Evolutionary conservation across 768 basidiomycete genomes (phyloP), one percentile per base, ranked within the genome.

Genomic region (Russula lepida): DNA sequence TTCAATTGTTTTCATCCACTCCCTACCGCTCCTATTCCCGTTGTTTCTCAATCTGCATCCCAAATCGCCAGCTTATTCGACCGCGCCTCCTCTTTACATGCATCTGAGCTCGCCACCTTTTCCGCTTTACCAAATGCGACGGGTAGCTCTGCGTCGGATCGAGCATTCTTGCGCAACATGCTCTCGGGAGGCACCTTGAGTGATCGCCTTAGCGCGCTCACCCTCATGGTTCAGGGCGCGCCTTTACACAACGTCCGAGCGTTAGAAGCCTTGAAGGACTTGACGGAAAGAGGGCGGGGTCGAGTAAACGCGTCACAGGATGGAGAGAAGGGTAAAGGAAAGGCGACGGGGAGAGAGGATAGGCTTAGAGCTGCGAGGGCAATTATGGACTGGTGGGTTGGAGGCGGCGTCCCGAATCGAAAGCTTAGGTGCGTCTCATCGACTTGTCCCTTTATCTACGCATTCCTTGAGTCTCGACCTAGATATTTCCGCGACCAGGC

Each of bases 321-420:
- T n/a, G n/a, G n/a, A n/a, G n/a, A n/a, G n/a, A 66, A 60, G 33
- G 56, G 53, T 9, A 55, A 56, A 41, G 54, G 28, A 2, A 57
- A 33, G 28, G 41, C 56, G 23, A 23, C 55, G 3, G 91, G 92
- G 3, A 80, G 95, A n/a, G 94, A 94, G 54, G 95, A 98, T 75
- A 85, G 89, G 66, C 71, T 97, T 47, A 93, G 95, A 65, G 94
- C 95, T 3, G 70, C 95, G 57, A 79, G 95, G 46, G 95, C 94
- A 63, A 79, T 99, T 60, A 86, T 91, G 33, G 95, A 98, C 81
- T 98, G 95, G 94, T 97, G 94, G 92, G 82, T 89, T 49, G 94
- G 93, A 33, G 95, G 94, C 25, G 92, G 92, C n/a, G 89, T 85
- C 21, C 91, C 93, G 0, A 77, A 80, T 60, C 78, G 91, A 63